Base-by-base conservation (phyloP, 495 filamentous ascomycete genomes). In the Penicillium argentinense region DNA sequence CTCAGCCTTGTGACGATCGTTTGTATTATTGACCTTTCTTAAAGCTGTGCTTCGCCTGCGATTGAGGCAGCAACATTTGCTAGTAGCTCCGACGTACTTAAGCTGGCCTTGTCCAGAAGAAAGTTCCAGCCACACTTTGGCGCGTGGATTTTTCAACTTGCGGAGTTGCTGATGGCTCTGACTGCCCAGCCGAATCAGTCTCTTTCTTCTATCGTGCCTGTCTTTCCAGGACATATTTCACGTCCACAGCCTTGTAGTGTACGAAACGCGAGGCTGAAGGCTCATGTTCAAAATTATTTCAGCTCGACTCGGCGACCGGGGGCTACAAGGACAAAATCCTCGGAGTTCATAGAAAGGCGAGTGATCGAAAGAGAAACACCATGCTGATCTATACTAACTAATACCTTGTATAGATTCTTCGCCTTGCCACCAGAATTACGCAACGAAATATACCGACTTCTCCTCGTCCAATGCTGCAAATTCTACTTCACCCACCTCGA, bases 381-480 rank as follows among this genome's bases (percentile, higher is more conserved):
- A n/a, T n/a, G n/a, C n/a, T n/a, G n/a, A n/a, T n/a, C n/a, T n/a
- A n/a, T n/a, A n/a, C n/a, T n/a, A n/a, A n/a, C n/a, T n/a, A n/a
- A n/a, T n/a, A n/a, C n/a, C n/a, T n/a, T n/a, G n/a, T n/a, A n/a
- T 28, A 57, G 54, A 30, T 52, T 66, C 52, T 51, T 54, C 46
- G 21, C 41, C 17, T 58, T 67, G 5, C 56, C 56, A 7, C 21
- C 38, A 1, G 64, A 67, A 30, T 26, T 68, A 9, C 50, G 56
- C 21, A 57, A 49, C 25, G 38, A 30, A 3, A 54, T 67, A 7
- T 63, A 66, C 39, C 39, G 43, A 1, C 24, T 44, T 3, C 44
- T 69, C 21, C 58, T 69, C 9, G 54, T 60, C 11, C 50, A 54
- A n/a, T 55, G 57, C 9, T 50, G 54, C 30, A 66, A 64, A 39